Evolutionary conservation across 2,329 filamentous ascomycete species (phyloP), one percentile per base, ranked within the genome.

Genomic region (Metarhizium guizhouense): DNA sequence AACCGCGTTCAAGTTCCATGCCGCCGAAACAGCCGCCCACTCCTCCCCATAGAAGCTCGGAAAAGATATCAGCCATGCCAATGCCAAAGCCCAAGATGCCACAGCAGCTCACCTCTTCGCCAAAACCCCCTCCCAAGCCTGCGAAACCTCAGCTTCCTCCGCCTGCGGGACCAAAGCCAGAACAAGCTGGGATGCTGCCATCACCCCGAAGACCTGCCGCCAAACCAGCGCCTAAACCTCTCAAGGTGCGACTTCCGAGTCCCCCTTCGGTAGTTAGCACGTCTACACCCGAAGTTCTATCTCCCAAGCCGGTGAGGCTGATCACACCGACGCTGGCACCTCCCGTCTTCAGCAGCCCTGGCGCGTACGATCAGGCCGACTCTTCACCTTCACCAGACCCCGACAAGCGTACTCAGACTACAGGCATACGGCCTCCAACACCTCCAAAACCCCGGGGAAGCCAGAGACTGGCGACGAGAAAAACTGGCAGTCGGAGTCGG

Each of bases 381-480:
- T 63, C 61, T 10, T 59, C 64, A 1, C 61, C 63, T 2, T 67
- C 67, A 7, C 63, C 64, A 2, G 66, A 68, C 56, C 67, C 66
- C 8, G 60, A 57, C 54, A 72, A 69, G 54, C 64, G 60, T 7
- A 63, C 58, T 18, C 52, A 60, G 3, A 47, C 43, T 6, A 14
- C 57, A 4, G 61, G 58, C 49, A 25, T 62, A 8, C 63, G 67
- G 14, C 66, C 72, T 14, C 72, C 74, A 1, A 68, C 70, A 16
- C 72, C 71, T 1, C 71, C 71, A 2, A 65, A 71, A 47, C 69
- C 69, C 10, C 62, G 70, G 2, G 67, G 65, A 2, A 62, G 63
- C 34, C 61, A 59, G 18, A 64, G 62, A 34, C 55, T 61, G 18
- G 53, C 30, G 3, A 40, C 38, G n/a, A 40, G 38, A 29, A 53